Evolutionary conservation across 495 filamentous ascomycete species (phyloP).

Genomic region (Penicillium pancosmium): DNA sequence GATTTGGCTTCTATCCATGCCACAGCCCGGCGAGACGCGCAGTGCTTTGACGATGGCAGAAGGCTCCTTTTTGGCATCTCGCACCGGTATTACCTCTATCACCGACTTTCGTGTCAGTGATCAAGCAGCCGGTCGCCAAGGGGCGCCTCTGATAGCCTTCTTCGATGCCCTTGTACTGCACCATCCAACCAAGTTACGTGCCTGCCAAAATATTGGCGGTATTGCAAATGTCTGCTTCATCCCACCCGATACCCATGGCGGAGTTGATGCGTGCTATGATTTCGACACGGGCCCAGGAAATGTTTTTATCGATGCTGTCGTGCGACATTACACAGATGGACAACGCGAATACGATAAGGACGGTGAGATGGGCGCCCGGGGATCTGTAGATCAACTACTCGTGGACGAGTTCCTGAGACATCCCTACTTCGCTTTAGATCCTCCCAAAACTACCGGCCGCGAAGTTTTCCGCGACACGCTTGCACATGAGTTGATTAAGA

Average conservation of each 20-base stretch:
- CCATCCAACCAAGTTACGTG: slow-evolving; percentile 57
- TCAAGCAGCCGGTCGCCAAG: slow-evolving; percentile 48
- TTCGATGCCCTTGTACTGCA: slow-evolving; percentile 56
- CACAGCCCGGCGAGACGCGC: slow-evolving; percentile 47
- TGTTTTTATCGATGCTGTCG: slow-evolving; percentile 43
- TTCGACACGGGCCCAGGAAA: slow-evolving; percentile 54
- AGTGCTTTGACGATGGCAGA: slow-evolving; percentile 53
- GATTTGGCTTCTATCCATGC: slow-evolving; percentile 60
- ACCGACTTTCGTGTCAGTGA: slow-evolving; percentile 50
- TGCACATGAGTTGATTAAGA: slow-evolving; percentile 49
- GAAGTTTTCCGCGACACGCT: slow-evolving; percentile 60
- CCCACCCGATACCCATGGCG: slow-evolving; percentile 52
- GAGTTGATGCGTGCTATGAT: slow-evolving; percentile 51
- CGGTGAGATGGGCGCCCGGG: slow-evolving; percentile 54
- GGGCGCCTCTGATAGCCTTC: slow-evolving; percentile 48
- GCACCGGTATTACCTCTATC: slow-evolving; percentile 48
- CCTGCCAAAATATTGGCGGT: slow-evolving; percentile 63
- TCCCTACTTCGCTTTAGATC: slow-evolving; percentile 50
- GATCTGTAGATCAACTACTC: slow-evolving; percentile 53
- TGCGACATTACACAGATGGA: slow-evolving; percentile 40
- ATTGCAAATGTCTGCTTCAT: slow-evolving; percentile 65
- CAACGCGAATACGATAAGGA: slow-evolving; percentile 44
- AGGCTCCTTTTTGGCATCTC: slow-evolving; percentile 44
- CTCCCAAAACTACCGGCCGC: slow-evolving; percentile 61
- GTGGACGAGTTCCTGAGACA: slow-evolving; percentile 55